Percentiles rank a stretch among this genome's conserved stretches.
Evolutionary conservation across 2,329 filamentous ascomycete genomes (phyloP).

Genomic region (Clonostachys byssicola): DNA sequence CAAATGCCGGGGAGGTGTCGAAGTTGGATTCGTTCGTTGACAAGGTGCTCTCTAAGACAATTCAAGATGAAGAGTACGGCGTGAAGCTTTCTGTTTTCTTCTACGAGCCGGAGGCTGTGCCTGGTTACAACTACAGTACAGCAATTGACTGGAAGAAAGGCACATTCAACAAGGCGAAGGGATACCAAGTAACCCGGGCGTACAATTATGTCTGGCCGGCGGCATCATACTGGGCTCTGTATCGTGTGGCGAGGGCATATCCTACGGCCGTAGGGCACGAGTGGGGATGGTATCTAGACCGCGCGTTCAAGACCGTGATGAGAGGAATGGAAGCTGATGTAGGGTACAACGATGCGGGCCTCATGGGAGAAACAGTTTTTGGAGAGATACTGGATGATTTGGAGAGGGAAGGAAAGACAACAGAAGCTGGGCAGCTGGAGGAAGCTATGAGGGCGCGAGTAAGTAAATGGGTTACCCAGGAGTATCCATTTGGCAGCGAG

Average conservation of each 20-base stretch:
- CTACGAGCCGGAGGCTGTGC: conserved; percentile 40
- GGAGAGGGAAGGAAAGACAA: conserved; percentile 34
- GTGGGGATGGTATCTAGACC: conserved; percentile 51
- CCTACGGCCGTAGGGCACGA: conserved; percentile 33
- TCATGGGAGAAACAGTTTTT: conserved; percentile 58
- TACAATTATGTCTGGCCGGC: conserved; percentile 57
- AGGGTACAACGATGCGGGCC: conserved; percentile 37
- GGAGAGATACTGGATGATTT: conserved; percentile 48
- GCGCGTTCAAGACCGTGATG: conserved; percentile 46
- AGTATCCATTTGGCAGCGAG: conserved; percentile 54
- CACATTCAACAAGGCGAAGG: conserved; percentile 35
- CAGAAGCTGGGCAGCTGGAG: conserved; percentile 32
- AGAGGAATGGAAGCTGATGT: conserved; percentile 29
- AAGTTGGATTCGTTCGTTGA: conserved; percentile 51
- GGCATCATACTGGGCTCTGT: conserved; percentile 53
- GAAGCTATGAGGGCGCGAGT: conserved; percentile 43
- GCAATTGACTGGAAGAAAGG: conserved; percentile 42
- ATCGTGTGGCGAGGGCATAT: conserved; percentile 46
- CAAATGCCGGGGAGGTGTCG: conserved; percentile 39
- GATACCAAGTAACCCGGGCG: conserved; percentile 42
- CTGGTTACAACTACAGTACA: conserved; percentile 36
- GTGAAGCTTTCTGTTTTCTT: conserved; percentile 54
- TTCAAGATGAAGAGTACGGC: conserved; percentile 40
- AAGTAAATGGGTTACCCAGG: conserved; percentile 39
- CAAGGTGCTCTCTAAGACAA: conserved; percentile 40